These are phyloP conservation scores for Sporothrix euskadiensis DNA, from an alignment of 2,329 filamentous ascomycete species.

Conservation along the genomic window DNA sequence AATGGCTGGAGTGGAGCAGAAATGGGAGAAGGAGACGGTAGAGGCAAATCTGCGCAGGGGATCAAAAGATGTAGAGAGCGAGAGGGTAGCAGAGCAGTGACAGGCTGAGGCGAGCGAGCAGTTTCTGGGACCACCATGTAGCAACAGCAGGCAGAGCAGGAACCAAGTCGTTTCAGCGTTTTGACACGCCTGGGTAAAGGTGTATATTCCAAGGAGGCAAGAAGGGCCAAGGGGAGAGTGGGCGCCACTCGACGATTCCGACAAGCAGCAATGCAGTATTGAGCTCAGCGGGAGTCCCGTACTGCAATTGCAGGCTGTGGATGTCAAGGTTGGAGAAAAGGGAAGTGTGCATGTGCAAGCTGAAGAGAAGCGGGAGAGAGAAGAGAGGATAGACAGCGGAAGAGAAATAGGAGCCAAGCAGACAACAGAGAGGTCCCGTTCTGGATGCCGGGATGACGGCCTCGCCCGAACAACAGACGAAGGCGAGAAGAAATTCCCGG, in stretches of 20 bases:
- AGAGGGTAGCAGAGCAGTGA: background rate
- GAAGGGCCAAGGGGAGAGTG: background rate
- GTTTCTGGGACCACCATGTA: conserved; percentile 18
- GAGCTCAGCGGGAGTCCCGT: background rate
- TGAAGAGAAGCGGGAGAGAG: background rate
- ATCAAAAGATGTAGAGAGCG: conserved; percentile 15
- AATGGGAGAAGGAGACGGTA: background rate
- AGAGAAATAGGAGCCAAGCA: background rate
- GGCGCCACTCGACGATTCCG: background rate
- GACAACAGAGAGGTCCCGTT: background rate
- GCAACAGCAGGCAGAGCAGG: conserved; percentile 29
- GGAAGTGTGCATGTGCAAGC: background rate
- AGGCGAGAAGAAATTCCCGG: background rate
- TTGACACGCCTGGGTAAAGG: conserved; percentile 22
- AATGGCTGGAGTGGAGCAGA: conserved; percentile 17
- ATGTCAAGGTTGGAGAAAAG: background rate
- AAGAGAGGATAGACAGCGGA: background rate
- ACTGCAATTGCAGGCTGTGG: background rate
- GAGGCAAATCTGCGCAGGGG: background rate
- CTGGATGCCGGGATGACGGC: background rate
- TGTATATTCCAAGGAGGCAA: background rate
- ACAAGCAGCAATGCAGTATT: background rate
- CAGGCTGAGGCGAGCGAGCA: conserved; percentile 1
- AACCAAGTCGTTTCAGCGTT: conserved; percentile 32
- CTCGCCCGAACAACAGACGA: background rate